Conservation (phyloP, 2,329 filamentous ascomycete genomes). For the Aspergillus udagawae region DNA sequence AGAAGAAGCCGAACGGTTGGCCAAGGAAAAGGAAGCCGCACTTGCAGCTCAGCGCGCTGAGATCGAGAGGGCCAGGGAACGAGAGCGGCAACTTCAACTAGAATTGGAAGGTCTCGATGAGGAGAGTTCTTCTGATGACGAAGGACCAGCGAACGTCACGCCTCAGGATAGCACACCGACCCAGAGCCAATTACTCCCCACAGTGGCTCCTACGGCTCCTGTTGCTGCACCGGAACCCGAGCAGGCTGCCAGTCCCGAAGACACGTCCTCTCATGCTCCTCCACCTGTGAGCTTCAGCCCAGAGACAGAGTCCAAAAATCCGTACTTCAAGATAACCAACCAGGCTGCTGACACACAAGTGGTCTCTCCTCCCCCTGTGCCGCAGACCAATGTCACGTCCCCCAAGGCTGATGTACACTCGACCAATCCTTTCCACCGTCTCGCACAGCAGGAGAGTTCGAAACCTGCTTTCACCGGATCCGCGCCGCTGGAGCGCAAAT, state of each 20-base stretch:
- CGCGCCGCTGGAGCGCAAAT: constrained; percentile 45
- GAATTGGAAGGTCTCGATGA: constrained; percentile 79
- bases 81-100: constrained; percentile 81
- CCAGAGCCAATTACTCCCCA: constrained; percentile 52
- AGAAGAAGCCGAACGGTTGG: constrained; percentile 80
- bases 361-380: constrained; percentile 43
- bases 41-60: constrained; percentile 83
- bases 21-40: constrained; percentile 82
- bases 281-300: constrained; percentile 53
- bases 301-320: constrained; percentile 83
- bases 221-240: constrained; percentile 42
- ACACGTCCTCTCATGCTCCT: constrained; percentile 47
- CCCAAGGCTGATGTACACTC: constrained; percentile 55
- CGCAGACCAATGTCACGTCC: constrained; percentile 36
- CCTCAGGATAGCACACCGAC: constrained; percentile 58
- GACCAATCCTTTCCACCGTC: constrained; percentile 95
- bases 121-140: constrained; percentile 75
- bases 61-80: constrained; percentile 84
- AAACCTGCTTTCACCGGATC: constrained; percentile 50
- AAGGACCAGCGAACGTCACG: constrained; percentile 67
- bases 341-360: constrained; percentile 58
- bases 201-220: constrained; percentile 25
- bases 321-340: constrained; percentile 86
- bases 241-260: constrained; percentile 46
- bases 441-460: constrained; percentile 59